Conservation (phyloP, 805 yeast genomes). For the Yamadazyma tumulicola region DNA sequence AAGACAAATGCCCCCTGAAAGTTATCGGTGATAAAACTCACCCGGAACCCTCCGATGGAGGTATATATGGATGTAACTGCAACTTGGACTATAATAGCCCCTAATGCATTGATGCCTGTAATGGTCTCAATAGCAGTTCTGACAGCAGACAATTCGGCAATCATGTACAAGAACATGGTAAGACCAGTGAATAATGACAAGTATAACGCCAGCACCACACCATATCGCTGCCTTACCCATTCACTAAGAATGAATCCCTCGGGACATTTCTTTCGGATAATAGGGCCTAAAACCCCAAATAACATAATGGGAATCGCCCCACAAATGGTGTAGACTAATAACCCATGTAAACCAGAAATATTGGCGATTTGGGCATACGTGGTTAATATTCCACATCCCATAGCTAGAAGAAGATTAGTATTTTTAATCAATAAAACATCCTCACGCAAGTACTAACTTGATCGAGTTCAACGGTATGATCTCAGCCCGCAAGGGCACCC, state of each 20-base stretch:
- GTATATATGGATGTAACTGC: conserved; percentile 86
- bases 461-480: conserved; percentile 42
- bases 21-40: conserved; percentile 84
- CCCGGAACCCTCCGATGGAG: conserved; percentile 82
- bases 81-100: conserved; percentile 81
- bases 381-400: conserved; percentile 86
- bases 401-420: conserved; percentile 40
- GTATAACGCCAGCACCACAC: conserved; percentile 66
- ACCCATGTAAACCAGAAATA: conserved; percentile 80
- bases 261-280: conserved; percentile 74
- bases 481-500: conserved; percentile 29
- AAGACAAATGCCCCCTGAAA: conserved; percentile 77
- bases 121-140: conserved; percentile 71
- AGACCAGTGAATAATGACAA: conserved; percentile 78
- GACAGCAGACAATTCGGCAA: conserved; percentile 80
- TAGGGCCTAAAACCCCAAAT: conserved; percentile 82
- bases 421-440: conserved; percentile 23
- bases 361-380: conserved; percentile 88
- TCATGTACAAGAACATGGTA: conserved; percentile 83
- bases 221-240: conserved; percentile 88
- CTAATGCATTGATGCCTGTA: conserved; percentile 75
- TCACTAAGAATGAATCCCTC: conserved; percentile 89
- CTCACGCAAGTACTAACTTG: conserved; percentile 45
- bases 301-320: conserved; percentile 83
- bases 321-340: conserved; percentile 71